Evolutionary conservation across 371 early-diverging fungal species (phyloP).

Genomic region (Conidiobolus incongruus): DNA sequence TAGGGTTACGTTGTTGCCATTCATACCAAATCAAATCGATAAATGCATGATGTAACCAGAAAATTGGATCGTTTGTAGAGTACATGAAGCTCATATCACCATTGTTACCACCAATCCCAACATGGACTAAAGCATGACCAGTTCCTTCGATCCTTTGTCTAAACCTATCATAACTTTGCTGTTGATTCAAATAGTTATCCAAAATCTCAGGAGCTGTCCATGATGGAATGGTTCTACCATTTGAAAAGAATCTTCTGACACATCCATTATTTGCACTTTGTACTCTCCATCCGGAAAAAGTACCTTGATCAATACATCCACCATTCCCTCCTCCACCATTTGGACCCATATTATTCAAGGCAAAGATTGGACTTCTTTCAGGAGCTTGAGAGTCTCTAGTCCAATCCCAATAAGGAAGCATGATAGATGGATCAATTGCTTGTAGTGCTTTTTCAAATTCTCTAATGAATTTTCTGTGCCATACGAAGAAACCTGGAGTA

Average conservation of each 20-base stretch:
- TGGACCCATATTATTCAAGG: background rate
- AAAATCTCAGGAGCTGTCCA: background rate
- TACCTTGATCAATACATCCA: background rate
- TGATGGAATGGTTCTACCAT: background rate
- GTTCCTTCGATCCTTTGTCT: constrained; percentile 11
- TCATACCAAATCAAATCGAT: constrained; percentile 8
- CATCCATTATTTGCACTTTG: constrained; percentile 7
- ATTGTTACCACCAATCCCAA: constrained; percentile 17
- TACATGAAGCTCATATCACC: constrained; percentile 13
- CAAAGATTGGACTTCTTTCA: constrained; percentile 4
- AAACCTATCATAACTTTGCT: constrained; percentile 11
- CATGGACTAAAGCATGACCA: constrained; percentile 22
- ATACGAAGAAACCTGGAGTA: background rate
- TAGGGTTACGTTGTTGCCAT: constrained; percentile 4
- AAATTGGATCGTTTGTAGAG: constrained; percentile 10
- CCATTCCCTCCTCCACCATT: background rate
- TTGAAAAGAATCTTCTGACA: constrained; percentile 8
- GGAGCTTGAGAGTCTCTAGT: constrained; percentile 8
- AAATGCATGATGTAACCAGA: constrained; percentile 10
- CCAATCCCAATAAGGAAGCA: constrained; percentile 3
- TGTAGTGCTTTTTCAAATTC: background rate
- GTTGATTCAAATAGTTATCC: background rate
- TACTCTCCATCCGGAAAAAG: background rate
- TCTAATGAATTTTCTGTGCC: background rate
- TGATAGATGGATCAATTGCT: background rate